phyloP scores from a whole-genome alignment of 2,329 filamentous ascomycete species.

The Fusarium sp. region DNA sequence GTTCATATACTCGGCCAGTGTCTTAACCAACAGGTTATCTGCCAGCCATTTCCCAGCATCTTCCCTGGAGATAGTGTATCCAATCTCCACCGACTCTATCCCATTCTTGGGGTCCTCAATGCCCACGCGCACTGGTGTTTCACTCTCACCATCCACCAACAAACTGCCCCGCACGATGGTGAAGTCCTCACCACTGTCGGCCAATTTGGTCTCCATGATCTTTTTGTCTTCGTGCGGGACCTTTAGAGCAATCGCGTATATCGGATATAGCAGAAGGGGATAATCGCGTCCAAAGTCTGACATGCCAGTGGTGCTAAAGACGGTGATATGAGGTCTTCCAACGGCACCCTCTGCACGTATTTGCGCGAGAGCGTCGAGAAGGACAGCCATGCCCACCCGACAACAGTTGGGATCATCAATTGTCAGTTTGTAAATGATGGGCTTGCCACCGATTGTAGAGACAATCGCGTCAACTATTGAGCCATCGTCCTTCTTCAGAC shows the following conservation, averaged over 20 bases:
- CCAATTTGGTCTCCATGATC: slow-evolving; percentile 56
- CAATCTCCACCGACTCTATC: slow-evolving; percentile 53
- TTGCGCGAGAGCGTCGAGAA: slow-evolving; percentile 55
- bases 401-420: slow-evolving; percentile 63
- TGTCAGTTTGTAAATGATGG: slow-evolving; percentile 49
- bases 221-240: slow-evolving; percentile 62
- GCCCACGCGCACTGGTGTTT: slow-evolving; percentile 51
- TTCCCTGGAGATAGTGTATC: slow-evolving; percentile 60
- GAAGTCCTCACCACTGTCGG: slow-evolving; percentile 48
- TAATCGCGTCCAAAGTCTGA: slow-evolving; percentile 54
- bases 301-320: slow-evolving; percentile 56
- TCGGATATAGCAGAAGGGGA: slow-evolving; percentile 55
- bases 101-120: slow-evolving; percentile 53
- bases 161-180: slow-evolving; percentile 55
- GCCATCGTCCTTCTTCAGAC: slow-evolving; percentile 49
- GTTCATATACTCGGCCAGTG: slow-evolving; percentile 44
- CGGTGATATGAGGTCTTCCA: slow-evolving; percentile 51
- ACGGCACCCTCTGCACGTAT: slow-evolving; percentile 44
- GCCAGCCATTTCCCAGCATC: slow-evolving; percentile 62
- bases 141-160: slow-evolving; percentile 47
- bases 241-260: slow-evolving; percentile 57
- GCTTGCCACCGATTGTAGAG: slow-evolving; percentile 59
- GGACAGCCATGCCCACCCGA: slow-evolving; percentile 54
- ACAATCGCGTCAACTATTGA: slow-evolving; percentile 59
- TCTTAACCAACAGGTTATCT: slow-evolving; percentile 51